These are phyloP conservation scores for Fagopyrum tataricum DNA, from an alignment of 148 eudicot genomes.

Conservation along the genomic window DNA sequence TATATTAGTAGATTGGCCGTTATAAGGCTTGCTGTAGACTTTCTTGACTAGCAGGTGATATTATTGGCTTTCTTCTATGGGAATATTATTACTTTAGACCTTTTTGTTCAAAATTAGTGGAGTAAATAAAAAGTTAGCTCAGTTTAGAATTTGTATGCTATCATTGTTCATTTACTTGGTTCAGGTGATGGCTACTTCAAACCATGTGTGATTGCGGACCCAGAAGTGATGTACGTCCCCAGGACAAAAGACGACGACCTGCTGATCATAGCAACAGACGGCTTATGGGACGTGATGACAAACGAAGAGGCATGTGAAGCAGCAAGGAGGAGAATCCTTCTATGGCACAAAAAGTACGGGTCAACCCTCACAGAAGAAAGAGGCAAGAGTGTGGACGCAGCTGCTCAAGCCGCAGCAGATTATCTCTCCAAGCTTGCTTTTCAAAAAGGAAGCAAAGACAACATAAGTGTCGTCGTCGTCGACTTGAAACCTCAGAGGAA, in stretches of 20 bases:
- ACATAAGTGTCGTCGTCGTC: slow-evolving; percentile 51
- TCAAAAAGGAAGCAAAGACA: slow-evolving; percentile 59
- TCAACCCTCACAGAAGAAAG: slow-evolving; percentile 22
- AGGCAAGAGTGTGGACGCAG: slow-evolving; percentile 45
- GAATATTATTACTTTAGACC: not conserved
- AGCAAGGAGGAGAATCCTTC: slow-evolving; percentile 42
- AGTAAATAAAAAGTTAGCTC: too few species aligned
- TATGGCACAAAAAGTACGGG: slow-evolving; percentile 59
- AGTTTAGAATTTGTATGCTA: not conserved
- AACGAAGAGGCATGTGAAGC: slow-evolving; percentile 59
- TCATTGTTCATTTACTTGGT: not conserved
- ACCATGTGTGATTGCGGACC: slow-evolving; percentile 62
- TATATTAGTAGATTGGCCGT: not conserved
- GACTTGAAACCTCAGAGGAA: slow-evolving; percentile 59
- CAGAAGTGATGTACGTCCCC: slow-evolving; percentile 49
- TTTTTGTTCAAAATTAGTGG: too few species aligned
- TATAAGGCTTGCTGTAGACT: not conserved
- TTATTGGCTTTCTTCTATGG: not conserved
- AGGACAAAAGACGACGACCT: slow-evolving; percentile 56
- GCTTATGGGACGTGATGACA: slow-evolving; percentile 60
- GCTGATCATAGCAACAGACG: slow-evolving; percentile 53
- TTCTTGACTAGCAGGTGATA: not conserved
- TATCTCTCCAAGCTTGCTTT: slow-evolving; percentile 42
- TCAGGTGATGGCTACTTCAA: slow-evolving; percentile 58
- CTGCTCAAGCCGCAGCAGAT: slow-evolving; percentile 64